Conservation (phyloP, 148 eudicot species). For the Beta vulgaris region DNA sequence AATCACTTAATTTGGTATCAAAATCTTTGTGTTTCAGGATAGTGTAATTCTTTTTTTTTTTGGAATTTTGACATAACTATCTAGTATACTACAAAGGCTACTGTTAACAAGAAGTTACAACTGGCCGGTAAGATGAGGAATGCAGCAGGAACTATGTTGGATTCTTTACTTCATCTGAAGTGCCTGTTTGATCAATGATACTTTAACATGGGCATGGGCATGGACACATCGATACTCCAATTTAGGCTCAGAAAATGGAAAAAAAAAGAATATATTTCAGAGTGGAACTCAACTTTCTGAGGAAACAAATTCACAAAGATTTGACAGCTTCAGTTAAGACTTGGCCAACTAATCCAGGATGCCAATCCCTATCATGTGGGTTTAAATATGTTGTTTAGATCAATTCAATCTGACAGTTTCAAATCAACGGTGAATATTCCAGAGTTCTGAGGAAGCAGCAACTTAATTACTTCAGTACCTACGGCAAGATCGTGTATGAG, state of each 20-base stretch:
- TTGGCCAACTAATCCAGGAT: not conserved
- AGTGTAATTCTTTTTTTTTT: too few relatives aligned
- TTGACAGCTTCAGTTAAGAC: not conserved
- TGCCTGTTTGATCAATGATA: too few relatives aligned
- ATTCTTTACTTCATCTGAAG: too few relatives aligned
- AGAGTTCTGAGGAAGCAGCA: not conserved
- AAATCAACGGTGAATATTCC: not conserved
- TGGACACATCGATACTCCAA: too few relatives aligned
- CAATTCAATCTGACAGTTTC: not conserved
- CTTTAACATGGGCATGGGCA: too few relatives aligned
- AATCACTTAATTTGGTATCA: too few relatives aligned
- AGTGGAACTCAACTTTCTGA: conserved; percentile 9
- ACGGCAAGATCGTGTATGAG: too few relatives aligned
- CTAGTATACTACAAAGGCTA: not conserved
- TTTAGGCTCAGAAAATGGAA: too few relatives aligned
- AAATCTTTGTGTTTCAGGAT: too few relatives aligned
- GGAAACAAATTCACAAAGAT: not conserved
- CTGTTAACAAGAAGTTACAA: not conserved
- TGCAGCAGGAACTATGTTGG: too few relatives aligned
- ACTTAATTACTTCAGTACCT: not conserved
- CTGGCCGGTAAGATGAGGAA: not conserved
- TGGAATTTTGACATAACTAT: too few relatives aligned
- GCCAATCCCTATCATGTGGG: not conserved
- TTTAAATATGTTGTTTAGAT: not conserved
- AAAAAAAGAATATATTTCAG: too few relatives aligned